phyloP scores from a whole-genome alignment of 2,329 filamentous ascomycete genomes.

The Ophiosphaerella korrae region DNA sequence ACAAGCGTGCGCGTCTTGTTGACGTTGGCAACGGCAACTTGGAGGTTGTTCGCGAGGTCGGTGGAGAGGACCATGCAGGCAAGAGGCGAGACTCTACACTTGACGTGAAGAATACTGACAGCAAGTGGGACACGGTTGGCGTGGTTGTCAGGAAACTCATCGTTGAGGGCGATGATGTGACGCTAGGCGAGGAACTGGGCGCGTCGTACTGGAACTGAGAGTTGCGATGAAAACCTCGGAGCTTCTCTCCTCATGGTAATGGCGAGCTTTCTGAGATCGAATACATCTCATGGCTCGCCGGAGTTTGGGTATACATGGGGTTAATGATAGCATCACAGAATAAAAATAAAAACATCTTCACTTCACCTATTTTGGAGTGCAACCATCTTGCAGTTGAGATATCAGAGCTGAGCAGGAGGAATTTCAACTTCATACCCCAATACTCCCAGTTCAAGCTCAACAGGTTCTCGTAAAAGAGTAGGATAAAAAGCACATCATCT shows the following conservation, averaged over 20 bases:
- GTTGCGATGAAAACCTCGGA: neutral
- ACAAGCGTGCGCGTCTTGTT: slow-evolving; percentile 41
- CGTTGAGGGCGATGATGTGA: slow-evolving; percentile 31
- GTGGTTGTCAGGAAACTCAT: slow-evolving; percentile 39
- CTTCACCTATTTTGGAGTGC: too few relatives aligned
- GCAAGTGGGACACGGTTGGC: slow-evolving; percentile 42
- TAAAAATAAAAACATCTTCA: too few relatives aligned
- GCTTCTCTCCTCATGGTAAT: too few relatives aligned
- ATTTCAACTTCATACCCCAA: too few relatives aligned
- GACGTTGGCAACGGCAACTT: slow-evolving; percentile 36
- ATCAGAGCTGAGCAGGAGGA: too few relatives aligned
- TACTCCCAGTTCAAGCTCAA: too few relatives aligned
- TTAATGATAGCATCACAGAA: too few relatives aligned
- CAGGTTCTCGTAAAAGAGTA: too few relatives aligned
- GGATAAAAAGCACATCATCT: too few relatives aligned
- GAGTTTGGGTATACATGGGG: too few relatives aligned
- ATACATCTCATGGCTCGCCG: neutral
- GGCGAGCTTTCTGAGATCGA: neutral
- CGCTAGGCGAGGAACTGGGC: slow-evolving; percentile 40
- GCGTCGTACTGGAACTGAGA: slow-evolving; percentile 35
- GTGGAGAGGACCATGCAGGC: slow-evolving; percentile 30
- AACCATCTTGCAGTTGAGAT: too few relatives aligned
- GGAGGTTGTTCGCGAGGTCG: slow-evolving; percentile 41
- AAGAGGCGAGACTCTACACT: slow-evolving; percentile 40
- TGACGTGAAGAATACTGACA: slow-evolving; percentile 37